Conservation (phyloP, 805 yeast genomes). For the Yueomyces sinensis region DNA sequence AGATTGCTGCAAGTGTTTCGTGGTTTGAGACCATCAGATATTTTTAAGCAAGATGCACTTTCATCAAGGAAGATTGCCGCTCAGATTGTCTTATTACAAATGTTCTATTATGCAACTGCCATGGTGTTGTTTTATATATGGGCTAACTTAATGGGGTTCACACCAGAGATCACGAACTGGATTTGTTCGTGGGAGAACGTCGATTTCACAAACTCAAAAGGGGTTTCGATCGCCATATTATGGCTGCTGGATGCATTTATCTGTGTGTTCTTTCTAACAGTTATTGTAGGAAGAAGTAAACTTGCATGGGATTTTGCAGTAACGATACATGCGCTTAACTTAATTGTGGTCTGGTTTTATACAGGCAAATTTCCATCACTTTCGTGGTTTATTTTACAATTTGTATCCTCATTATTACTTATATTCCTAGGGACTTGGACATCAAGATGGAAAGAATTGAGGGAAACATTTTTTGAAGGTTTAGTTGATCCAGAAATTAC, state of each 20-base stretch:
- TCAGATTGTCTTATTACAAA: slow-evolving; percentile 70
- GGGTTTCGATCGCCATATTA: slow-evolving; percentile 54
- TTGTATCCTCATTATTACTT: slow-evolving; percentile 51
- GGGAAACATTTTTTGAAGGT: slow-evolving; percentile 83
- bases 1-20: slow-evolving; percentile 20
- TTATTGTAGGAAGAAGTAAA: slow-evolving; percentile 85
- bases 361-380: slow-evolving; percentile 59
- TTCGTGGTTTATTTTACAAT: slow-evolving; percentile 79
- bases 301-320: slow-evolving; percentile 93
- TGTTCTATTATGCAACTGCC: slow-evolving; percentile 69
- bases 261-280: slow-evolving; percentile 71
- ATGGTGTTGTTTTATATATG: slow-evolving; percentile 48
- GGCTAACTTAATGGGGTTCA: slow-evolving; percentile 58
- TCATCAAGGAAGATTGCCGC: slow-evolving; percentile 47
- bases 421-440: slow-evolving; percentile 80
- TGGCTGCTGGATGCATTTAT: slow-evolving; percentile 80
- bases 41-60: slow-evolving; percentile 29
- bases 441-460: slow-evolving; percentile 81
- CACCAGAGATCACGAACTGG: slow-evolving; percentile 47
- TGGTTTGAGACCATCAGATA: slow-evolving; percentile 17
- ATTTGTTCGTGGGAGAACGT: slow-evolving; percentile 72
- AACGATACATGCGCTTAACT: slow-evolving; percentile 77
- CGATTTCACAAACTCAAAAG: slow-evolving; percentile 64
- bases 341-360: slow-evolving; percentile 53
- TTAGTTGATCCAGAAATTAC: slow-evolving; percentile 37